Evolutionary conservation across 1,284 basidiomycete genomes (phyloP).

Genomic region (Leucoagaricus sp.): DNA sequence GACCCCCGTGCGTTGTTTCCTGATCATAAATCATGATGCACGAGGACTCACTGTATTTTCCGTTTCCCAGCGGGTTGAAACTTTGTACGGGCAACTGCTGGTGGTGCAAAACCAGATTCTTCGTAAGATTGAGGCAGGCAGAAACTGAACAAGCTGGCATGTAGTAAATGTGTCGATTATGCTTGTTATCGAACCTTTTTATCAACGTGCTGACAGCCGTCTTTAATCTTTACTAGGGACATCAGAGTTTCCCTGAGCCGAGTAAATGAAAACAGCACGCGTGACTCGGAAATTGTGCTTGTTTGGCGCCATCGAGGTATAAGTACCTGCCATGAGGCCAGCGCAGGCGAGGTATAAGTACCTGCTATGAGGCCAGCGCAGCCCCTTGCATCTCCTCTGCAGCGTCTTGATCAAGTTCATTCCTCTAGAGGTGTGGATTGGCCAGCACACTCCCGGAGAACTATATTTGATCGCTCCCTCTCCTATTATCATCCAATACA

Average conservation of each 20-base stretch:
- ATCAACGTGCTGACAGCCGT: too few species aligned
- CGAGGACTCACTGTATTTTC: not conserved
- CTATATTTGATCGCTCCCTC: not conserved
- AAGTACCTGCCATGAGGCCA: too few species aligned
- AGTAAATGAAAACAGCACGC: too few species aligned
- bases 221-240: too few species aligned
- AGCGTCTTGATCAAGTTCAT: constrained; percentile 4
- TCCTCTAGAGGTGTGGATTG: constrained; percentile 1
- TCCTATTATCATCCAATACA: not conserved
- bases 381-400: not conserved
- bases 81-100: constrained; percentile 28
- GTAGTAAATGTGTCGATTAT: too few species aligned
- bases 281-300: too few species aligned
- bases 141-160: too few species aligned
- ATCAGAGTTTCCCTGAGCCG: too few species aligned
- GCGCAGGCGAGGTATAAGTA: not conserved
- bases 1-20: constrained; percentile 49
- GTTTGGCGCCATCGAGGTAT: too few species aligned
- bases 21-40: not conserved
- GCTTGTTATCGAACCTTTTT: too few species aligned
- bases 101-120: constrained; percentile 33
- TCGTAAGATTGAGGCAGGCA: constrained; percentile 19
- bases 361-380: not conserved
- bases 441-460: constrained; percentile 5
- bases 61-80: constrained; percentile 27